These are phyloP conservation scores for Trichoderma simmonsii DNA, from an alignment of 2,329 filamentous ascomycete genomes.

Conservation along the genomic window DNA sequence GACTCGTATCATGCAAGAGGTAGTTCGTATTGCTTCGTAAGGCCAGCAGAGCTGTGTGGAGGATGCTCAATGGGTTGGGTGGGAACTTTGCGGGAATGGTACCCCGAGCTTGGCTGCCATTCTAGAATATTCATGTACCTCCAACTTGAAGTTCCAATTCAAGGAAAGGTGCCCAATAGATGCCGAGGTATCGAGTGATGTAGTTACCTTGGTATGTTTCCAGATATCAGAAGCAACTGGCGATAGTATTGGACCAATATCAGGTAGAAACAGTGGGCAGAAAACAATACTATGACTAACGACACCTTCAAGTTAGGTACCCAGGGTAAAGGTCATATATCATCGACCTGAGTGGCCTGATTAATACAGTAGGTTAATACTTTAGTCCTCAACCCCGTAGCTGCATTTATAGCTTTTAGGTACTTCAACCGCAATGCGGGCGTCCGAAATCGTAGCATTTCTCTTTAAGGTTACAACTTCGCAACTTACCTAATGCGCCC, in stretches of 20 bases:
- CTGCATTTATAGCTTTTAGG: background rate
- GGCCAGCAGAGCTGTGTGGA: background rate
- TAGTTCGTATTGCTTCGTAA: background rate
- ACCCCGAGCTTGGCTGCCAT: background rate
- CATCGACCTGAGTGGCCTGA: background rate
- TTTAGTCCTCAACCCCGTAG: background rate
- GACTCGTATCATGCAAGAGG: background rate
- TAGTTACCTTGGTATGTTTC: background rate
- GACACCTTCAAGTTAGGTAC: background rate
- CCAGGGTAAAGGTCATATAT: background rate
- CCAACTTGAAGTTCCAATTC: background rate
- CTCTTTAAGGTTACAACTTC: background rate
- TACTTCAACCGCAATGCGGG: background rate
- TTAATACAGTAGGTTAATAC: background rate
- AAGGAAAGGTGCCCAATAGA: background rate
- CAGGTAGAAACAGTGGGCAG: background rate
- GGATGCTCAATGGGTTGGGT: background rate
- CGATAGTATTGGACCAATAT: background rate
- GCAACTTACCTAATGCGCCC: background rate
- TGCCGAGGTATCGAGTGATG: background rate
- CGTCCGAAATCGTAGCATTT: background rate
- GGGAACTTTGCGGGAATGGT: background rate
- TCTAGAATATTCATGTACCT: background rate
- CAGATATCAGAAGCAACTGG: background rate
- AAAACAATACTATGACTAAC: background rate